Base-by-base conservation (phyloP, 225 moss, liverwort and hornwort species). In the Climacium dendroides region DNA sequence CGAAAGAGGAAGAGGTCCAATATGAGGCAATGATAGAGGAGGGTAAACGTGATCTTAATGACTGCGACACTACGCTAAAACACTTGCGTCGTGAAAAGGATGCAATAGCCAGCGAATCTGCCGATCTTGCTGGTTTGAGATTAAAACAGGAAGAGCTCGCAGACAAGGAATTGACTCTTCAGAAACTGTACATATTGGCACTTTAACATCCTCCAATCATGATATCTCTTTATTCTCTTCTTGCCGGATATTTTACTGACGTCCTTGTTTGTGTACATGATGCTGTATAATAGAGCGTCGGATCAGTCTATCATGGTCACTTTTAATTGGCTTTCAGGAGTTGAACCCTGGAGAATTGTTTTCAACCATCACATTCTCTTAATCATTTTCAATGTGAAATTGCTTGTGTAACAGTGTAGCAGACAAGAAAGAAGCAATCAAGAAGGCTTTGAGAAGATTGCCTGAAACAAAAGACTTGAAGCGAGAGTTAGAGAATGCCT, bases 81-180 rank as follows among this genome's bases (percentile, higher is more conserved):
- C 84, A 78, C 45, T 86, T 99, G 86, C 95, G 96, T 82, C 95
- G 95, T 77, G 96, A 96, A 89, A 99, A 99, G 90, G 99, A 97
- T 91, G 88, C 85, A 74, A 78, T 97, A 80, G 94, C 95, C 79
- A 94, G 94, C 89, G 97, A 96, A 78, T 95, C 96, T 64, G 92
- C 94, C 89, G 99, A 97, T 58, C 93, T 95, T 77, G 92, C 94
- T 52, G 94, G 91, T 77, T 83, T 99, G 74, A 95, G 92, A 61
- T 90, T 92, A 85, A 95, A 93, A 86, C 96, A 95, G 78, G 97
- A 96, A 85, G 96, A 97, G 87, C 86, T 99, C 83, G 89, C 83
- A 84, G 95, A 91, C 89, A 99, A 96, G 86, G 94, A 99, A 89
- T 81, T 84, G 80, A 75, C 72, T 85, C 85, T 99, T 69, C 90